Evolutionary conservation across 2,329 filamentous ascomycete genomes (phyloP).

Genomic region (Ophiostoma populinum): DNA sequence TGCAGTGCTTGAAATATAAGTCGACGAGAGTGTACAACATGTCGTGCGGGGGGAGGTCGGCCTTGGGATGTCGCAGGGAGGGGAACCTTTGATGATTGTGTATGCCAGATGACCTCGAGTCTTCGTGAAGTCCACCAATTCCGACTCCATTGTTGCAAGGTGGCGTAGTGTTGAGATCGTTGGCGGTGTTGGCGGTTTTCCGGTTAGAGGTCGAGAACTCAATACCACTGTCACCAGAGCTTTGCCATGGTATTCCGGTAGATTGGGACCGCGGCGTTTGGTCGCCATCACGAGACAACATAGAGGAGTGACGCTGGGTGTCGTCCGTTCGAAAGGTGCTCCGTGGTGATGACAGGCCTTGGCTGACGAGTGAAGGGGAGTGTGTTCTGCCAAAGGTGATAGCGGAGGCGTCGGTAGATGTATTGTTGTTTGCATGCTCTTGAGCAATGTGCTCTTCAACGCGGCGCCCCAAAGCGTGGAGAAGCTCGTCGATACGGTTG

Average conservation of each 20-base stretch:
- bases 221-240: neutral
- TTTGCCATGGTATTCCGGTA: conserved; percentile 3
- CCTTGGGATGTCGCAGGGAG: conserved; percentile 32
- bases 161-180: conserved; percentile 23
- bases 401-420: neutral
- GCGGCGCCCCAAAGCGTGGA: conserved; percentile 37
- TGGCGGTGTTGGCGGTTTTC: conserved; percentile 31
- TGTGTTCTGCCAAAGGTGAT: neutral
- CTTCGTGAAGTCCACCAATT: conserved; percentile 18
- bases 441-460: conserved; percentile 10
- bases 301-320: neutral
- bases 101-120: conserved; percentile 35
- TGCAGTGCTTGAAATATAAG: conserved; percentile 64
- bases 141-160: conserved; percentile 32
- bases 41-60: conserved; percentile 58
- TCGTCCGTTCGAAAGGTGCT: conserved; percentile 3
- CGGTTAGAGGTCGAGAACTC: conserved; percentile 17
- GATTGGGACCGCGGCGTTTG: neutral
- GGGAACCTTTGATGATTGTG: conserved; percentile 23
- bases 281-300: conserved; percentile 14
- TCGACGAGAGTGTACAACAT: conserved; percentile 56
- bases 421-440: conserved; percentile 3
- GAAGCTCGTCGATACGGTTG: conserved; percentile 48
- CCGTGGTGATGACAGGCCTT: neutral
- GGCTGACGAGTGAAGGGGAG: conserved; percentile 1